Evolutionary conservation across 2,329 filamentous ascomycete genomes (phyloP).

Genomic region (Xylaria arbuscula): DNA sequence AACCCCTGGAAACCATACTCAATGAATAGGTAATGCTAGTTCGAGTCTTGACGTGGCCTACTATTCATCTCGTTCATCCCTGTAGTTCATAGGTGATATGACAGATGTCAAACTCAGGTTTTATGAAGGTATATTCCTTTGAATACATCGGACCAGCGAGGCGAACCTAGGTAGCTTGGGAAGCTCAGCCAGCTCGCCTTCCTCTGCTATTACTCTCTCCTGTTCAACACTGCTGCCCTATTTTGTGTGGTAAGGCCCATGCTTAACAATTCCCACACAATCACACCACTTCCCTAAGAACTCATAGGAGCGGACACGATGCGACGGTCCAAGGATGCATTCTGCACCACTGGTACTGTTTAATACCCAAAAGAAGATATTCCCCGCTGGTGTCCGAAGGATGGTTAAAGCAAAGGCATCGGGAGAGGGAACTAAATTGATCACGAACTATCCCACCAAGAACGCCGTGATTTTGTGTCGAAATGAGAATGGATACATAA

Average conservation of each 20-base stretch:
- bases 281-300: background rate
- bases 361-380: slow-evolving; percentile 16
- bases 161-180: slow-evolving; percentile 1
- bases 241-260: slow-evolving; percentile 2
- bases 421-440: slow-evolving; percentile 9
- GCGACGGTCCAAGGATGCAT: slow-evolving; percentile 17
- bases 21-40: background rate
- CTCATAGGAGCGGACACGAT: background rate
- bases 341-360: slow-evolving; percentile 18
- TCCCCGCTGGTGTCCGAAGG: slow-evolving; percentile 9
- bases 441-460: slow-evolving; percentile 15
- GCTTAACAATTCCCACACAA: slow-evolving; percentile 1
- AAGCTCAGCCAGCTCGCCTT: slow-evolving; percentile 21
- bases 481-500: slow-evolving; percentile 24
- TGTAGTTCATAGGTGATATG: background rate
- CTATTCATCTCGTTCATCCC: background rate
- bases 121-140: background rate
- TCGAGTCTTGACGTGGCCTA: background rate
- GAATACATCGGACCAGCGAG: background rate
- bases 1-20: background rate
- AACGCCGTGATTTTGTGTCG: slow-evolving; percentile 32
- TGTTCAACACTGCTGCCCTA: background rate
- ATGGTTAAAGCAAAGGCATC: background rate
- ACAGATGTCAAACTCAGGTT: background rate
- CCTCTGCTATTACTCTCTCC: background rate